Percentiles rank a stretch among this genome's conserved stretches.
Conservation (phyloP, 768 basidiomycete genomes). For the Agaricus blazei region DNA sequence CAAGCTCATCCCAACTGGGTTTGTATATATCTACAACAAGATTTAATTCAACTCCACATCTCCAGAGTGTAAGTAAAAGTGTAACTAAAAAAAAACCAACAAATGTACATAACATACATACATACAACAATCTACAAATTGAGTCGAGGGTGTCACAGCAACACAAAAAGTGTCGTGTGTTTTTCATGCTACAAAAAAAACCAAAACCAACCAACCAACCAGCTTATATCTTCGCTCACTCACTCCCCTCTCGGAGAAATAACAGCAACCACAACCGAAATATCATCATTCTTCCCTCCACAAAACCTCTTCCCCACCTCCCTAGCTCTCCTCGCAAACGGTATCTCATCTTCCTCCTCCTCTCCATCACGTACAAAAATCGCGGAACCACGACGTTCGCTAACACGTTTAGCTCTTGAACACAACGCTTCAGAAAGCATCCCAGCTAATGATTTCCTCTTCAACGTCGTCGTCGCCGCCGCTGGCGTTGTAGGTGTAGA, state of each 20-base stretch:
- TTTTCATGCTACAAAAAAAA: too few relatives aligned
- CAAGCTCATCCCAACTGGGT: too few relatives aligned
- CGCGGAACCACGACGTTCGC: conserved; percentile 36
- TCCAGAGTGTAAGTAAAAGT: too few relatives aligned
- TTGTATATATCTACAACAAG: too few relatives aligned
- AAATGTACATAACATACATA: too few relatives aligned
- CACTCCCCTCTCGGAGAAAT: conserved; percentile 20
- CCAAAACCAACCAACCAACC: too few relatives aligned
- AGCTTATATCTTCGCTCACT: too few relatives aligned
- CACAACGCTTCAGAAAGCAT: conserved; percentile 80
- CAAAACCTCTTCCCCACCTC: conserved; percentile 67
- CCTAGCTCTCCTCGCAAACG: conserved; percentile 79
- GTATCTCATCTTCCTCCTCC: conserved; percentile 48
- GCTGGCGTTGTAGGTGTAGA: not conserved
- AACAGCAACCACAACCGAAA: conserved; percentile 35
- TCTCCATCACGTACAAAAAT: not conserved
- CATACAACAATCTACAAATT: too few relatives aligned
- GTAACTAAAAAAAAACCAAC: too few relatives aligned
- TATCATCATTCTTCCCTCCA: conserved; percentile 81
- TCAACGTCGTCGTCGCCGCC: conserved; percentile 20
- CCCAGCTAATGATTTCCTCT: conserved; percentile 52
- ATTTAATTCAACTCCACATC: too few relatives aligned
- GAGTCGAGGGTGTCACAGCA: too few relatives aligned
- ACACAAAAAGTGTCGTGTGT: too few relatives aligned
- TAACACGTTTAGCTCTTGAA: conserved; percentile 67